phyloP scores from a whole-genome alignment of 2,329 filamentous ascomycete species.

The Aspergillus udagawae region DNA sequence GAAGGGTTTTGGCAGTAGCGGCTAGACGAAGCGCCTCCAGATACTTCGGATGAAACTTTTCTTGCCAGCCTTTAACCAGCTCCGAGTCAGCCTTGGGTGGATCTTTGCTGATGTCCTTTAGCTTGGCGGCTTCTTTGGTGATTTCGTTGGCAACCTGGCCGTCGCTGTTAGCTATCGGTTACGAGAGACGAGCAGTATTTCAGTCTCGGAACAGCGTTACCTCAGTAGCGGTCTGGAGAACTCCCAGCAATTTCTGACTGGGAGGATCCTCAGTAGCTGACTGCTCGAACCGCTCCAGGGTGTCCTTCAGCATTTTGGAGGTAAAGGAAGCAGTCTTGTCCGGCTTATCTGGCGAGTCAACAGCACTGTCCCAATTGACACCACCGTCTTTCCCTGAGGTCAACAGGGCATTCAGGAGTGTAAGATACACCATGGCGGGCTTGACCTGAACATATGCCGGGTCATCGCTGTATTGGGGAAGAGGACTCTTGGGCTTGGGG shows the following conservation, averaged over 20 bases:
- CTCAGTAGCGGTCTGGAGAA: background rate
- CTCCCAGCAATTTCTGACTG: background rate
- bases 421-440: background rate
- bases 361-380: background rate
- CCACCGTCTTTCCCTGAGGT: background rate
- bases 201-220: background rate
- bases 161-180: background rate
- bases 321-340: background rate
- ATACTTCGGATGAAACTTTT: background rate
- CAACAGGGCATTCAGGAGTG: background rate
- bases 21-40: background rate
- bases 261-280: background rate
- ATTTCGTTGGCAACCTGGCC: background rate
- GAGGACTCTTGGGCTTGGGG: background rate
- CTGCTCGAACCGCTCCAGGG: background rate
- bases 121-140: background rate
- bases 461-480: background rate
- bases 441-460: background rate
- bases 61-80: background rate
- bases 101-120: background rate
- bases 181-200: too few species aligned
- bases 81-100: background rate
- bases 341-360: background rate
- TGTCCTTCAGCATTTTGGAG: background rate
- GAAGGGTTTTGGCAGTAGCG: background rate